Percentiles rank a stretch among this genome's conserved stretches.
phyloP scores from a whole-genome alignment of 2,329 filamentous ascomycete genomes.

The Fusarium sp. region DNA sequence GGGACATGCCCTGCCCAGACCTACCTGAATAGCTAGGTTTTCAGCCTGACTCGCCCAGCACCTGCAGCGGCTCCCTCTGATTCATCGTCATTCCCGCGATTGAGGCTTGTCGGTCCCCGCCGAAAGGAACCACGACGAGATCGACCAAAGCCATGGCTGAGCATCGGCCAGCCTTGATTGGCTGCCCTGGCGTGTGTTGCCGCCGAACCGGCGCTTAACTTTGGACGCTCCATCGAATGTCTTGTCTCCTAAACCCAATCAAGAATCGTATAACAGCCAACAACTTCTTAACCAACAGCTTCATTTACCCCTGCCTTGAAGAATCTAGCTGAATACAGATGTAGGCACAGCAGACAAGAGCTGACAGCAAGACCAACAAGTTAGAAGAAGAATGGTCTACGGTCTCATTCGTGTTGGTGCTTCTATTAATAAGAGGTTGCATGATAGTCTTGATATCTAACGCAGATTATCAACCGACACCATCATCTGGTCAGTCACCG shows the following conservation, averaged over 20 bases:
- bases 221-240: conserved; percentile 11
- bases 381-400: not conserved
- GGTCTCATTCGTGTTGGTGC: not conserved
- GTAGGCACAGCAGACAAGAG: not conserved
- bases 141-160: conserved; percentile 15
- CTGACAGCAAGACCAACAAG: not conserved
- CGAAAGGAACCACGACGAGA: conserved; percentile 16
- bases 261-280: conserved; percentile 7
- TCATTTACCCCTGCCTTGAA: not conserved
- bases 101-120: conserved; percentile 27
- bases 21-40: not conserved
- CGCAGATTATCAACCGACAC: not conserved
- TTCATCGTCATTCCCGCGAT: conserved; percentile 20
- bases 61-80: not conserved
- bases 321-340: conserved; percentile 13
- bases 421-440: conserved; percentile 12
- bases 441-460: conserved; percentile 4
- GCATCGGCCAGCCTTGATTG: conserved; percentile 10
- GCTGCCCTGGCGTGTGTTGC: conserved; percentile 21
- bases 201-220: conserved; percentile 33
- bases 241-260: conserved; percentile 3
- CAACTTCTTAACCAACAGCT: conserved; percentile 16
- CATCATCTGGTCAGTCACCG: conserved; percentile 59
- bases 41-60: not conserved
- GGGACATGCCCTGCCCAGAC: not conserved